A percentile compares a stretch with the other conserved stretches of the same genome.
Evolutionary conservation across 768 basidiomycete species (phyloP).

Genomic region (Lentinula edodes): DNA sequence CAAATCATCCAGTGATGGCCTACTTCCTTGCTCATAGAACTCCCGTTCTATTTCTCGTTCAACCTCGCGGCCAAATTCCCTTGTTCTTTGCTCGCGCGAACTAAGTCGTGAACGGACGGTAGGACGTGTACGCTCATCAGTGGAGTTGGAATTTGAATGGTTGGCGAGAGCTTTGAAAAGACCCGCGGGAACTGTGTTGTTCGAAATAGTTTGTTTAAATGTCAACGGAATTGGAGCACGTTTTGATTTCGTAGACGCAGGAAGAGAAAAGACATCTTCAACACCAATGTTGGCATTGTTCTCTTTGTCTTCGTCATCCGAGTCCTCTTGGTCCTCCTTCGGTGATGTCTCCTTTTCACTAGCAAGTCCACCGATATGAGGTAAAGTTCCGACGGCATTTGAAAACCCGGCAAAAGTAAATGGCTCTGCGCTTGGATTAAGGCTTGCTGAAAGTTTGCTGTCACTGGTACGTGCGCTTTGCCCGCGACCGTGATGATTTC

Average conservation of each 20-base stretch:
- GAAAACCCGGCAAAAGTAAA: slow-evolving; percentile 69
- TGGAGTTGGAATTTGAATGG: slow-evolving; percentile 17
- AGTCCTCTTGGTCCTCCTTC: slow-evolving; percentile 12
- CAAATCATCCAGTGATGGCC: slow-evolving; percentile 73
- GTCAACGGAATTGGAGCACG: slow-evolving; percentile 75
- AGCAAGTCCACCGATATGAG: slow-evolving; percentile 9
- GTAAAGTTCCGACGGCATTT: slow-evolving; percentile 18
- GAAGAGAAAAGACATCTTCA: slow-evolving; percentile 2
- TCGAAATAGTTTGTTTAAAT: slow-evolving; percentile 59
- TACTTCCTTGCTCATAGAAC: slow-evolving; percentile 2
- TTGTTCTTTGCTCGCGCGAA: slow-evolving; percentile 46
- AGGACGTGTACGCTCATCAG: slow-evolving; percentile 64
- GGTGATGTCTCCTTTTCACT: slow-evolving; percentile 9
- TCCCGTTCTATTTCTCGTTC: slow-evolving; percentile 5
- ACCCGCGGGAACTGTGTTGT: slow-evolving; percentile 79
- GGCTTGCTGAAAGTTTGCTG: slow-evolving; percentile 6
- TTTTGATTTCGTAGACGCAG: slow-evolving; percentile 30
- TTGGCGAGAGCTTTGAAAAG: slow-evolving; percentile 76
- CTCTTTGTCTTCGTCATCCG: slow-evolving; percentile 14
- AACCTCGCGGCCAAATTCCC: slow-evolving; percentile 4
- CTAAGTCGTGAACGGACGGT: slow-evolving; percentile 71
- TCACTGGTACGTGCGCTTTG: slow-evolving; percentile 17
- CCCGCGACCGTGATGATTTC: slow-evolving; percentile 2
- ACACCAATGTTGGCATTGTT: slow-evolving; percentile 3
- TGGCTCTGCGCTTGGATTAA: slow-evolving; percentile 47